These are phyloP conservation scores for Sergeia podlipaevii DNA, from an alignment of 208 protist genomes.

Conservation along the genomic window DNA sequence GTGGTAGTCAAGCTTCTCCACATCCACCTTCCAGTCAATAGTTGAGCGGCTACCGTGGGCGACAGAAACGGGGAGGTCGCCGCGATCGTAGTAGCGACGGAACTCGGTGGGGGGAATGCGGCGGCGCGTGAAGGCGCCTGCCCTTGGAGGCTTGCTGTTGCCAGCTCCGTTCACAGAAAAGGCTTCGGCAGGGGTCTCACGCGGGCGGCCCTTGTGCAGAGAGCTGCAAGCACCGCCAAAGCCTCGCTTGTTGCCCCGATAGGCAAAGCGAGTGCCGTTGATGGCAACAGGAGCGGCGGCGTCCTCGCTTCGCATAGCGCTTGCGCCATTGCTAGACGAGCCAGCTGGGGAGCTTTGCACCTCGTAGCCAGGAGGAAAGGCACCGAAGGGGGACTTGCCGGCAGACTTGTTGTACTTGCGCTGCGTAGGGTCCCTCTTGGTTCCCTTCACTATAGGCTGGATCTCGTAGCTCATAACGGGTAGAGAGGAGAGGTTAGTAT, in stretches of 20 bases:
- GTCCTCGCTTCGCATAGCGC: too few species aligned
- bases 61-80: constrained; percentile 97
- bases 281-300: constrained; percentile 7
- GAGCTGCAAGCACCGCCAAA: constrained; percentile 88
- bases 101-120: constrained; percentile 94
- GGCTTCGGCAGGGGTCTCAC: constrained; percentile 49
- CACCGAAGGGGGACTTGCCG: constrained; percentile 82
- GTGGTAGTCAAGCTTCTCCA: constrained; percentile 98
- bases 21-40: constrained; percentile 97
- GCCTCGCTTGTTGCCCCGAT: constrained; percentile 60
- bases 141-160: constrained; percentile 76
- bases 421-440: constrained; percentile 73
- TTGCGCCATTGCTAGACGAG: constrained; percentile 1
- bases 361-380: constrained; percentile 48
- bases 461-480: constrained; percentile 87
- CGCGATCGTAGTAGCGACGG: constrained; percentile 97
- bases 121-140: constrained; percentile 84
- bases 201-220: constrained; percentile 77
- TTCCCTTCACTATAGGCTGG: constrained; percentile 82
- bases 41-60: constrained; percentile 84
- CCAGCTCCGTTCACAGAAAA: constrained; percentile 79
- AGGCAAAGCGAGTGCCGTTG: constrained; percentile 58
- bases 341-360: constrained; percentile 31
- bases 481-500: neutral
- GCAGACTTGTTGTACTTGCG: constrained; percentile 80